Percentiles rank a stretch among this genome's conserved stretches.
Conservation (phyloP, 78 protist species). For the Paulinella micropora region DNA sequence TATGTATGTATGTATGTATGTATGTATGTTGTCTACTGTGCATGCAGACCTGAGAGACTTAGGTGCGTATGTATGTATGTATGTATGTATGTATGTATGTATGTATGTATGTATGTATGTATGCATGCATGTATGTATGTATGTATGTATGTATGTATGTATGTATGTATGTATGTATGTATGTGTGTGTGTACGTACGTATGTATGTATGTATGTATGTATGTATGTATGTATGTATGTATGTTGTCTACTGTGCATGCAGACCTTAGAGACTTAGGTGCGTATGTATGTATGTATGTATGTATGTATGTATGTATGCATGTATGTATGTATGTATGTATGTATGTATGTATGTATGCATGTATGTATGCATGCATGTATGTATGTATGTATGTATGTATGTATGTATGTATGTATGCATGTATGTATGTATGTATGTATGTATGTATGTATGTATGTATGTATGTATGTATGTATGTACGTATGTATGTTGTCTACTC, state of each 20-base stretch:
- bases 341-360: background rate
- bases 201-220: background rate
- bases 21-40: no score
- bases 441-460: background rate
- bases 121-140: background rate
- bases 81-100: background rate
- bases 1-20: background rate
- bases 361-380: background rate
- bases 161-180: background rate
- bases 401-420: background rate
- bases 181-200: background rate
- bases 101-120: background rate
- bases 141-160: background rate
- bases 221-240: no score
- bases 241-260: no score
- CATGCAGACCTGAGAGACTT: background rate
- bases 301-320: background rate
- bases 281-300: no score
- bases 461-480: background rate
- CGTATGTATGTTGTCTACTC: no score
- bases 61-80: no score
- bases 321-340: background rate
- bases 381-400: background rate
- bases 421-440: background rate
- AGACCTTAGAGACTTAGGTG: no score